phyloP scores from a whole-genome alignment of 371 early-diverging fungal genomes.

The Haplosporangium sp. region DNA sequence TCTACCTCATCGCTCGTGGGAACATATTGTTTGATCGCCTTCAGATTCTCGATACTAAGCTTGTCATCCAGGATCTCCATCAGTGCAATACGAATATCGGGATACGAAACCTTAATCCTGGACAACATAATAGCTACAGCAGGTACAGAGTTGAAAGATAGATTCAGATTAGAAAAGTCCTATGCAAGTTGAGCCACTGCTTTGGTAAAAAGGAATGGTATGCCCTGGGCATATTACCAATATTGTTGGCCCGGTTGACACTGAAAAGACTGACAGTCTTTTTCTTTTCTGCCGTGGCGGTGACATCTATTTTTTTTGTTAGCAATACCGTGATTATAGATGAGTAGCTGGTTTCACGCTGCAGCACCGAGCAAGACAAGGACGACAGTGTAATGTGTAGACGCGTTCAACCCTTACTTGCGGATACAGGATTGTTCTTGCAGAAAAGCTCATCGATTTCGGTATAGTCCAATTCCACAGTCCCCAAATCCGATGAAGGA shows the following conservation, averaged over 20 bases:
- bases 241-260: slow-evolving; percentile 76
- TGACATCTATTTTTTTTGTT: not conserved
- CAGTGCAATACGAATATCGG: slow-evolving; percentile 76
- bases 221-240: slow-evolving; percentile 56
- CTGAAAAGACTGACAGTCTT: slow-evolving; percentile 69
- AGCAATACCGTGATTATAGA: not conserved
- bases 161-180: not conserved
- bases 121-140: slow-evolving; percentile 74
- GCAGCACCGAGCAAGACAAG: no score
- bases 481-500: slow-evolving; percentile 36
- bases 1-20: slow-evolving; percentile 74
- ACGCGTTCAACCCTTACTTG: slow-evolving; percentile 9
- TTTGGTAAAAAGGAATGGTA: not conserved
- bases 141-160: slow-evolving; percentile 4
- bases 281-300: slow-evolving; percentile 48
- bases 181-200: not conserved
- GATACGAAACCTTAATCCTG: slow-evolving; percentile 70
- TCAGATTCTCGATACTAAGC: slow-evolving; percentile 68
- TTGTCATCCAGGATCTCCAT: slow-evolving; percentile 73
- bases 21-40: slow-evolving; percentile 70
- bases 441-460: slow-evolving; percentile 54
- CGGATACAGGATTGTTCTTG: slow-evolving; percentile 35
- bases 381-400: no score
- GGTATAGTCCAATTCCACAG: slow-evolving; percentile 44
- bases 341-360: not conserved